Percentiles rank a stretch among this genome's conserved stretches.
These are phyloP conservation scores for Jackrogersella multiformis DNA, from an alignment of 495 filamentous ascomycete genomes.

Conservation along the genomic window DNA sequence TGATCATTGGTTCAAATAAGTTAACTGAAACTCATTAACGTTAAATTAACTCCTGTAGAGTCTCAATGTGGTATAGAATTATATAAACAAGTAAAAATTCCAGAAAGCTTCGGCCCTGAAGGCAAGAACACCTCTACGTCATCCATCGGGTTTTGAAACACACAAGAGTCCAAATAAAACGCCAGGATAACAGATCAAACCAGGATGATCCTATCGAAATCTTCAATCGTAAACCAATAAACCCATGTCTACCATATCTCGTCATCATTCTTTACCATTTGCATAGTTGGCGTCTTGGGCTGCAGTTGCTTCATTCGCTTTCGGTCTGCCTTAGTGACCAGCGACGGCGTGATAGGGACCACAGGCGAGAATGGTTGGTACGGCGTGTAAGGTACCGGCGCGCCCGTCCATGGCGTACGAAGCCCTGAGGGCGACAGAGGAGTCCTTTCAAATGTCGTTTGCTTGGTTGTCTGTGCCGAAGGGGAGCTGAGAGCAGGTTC, in stretches of 20 bases:
- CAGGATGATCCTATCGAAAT: constrained; percentile 1
- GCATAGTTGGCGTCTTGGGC: constrained; percentile 62
- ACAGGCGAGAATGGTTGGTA: constrained; percentile 93
- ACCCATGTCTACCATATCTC: constrained; percentile 60
- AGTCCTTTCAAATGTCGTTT: constrained; percentile 76
- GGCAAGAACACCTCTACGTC: constrained; percentile 13
- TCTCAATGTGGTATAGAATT: constrained; percentile 38
- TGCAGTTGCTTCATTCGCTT: constrained; percentile 71
- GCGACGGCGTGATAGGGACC: constrained; percentile 84
- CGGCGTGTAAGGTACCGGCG: constrained; percentile 82
- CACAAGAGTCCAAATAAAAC: constrained; percentile 12
- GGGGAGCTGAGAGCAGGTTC: constrained; percentile 64
- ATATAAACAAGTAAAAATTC: constrained; percentile 37
- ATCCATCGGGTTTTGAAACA: constrained; percentile 30
- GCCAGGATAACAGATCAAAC: constrained; percentile 12
- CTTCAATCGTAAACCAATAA: constrained; percentile 14
- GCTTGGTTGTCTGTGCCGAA: constrained; percentile 69
- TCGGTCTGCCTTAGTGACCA: constrained; percentile 78
- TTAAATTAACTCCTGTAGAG: constrained; percentile 29
- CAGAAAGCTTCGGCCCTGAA: constrained; percentile 10
- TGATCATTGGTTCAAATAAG: constrained; percentile 10
- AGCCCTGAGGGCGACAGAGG: constrained; percentile 62
- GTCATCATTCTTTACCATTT: constrained; percentile 62
- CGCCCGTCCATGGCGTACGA: constrained; percentile 73
- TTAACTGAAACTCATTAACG: constrained; percentile 7